Evolutionary conservation across 352 stramenopile genomes (phyloP).

Genomic region (Phytophthora palmivora): DNA sequence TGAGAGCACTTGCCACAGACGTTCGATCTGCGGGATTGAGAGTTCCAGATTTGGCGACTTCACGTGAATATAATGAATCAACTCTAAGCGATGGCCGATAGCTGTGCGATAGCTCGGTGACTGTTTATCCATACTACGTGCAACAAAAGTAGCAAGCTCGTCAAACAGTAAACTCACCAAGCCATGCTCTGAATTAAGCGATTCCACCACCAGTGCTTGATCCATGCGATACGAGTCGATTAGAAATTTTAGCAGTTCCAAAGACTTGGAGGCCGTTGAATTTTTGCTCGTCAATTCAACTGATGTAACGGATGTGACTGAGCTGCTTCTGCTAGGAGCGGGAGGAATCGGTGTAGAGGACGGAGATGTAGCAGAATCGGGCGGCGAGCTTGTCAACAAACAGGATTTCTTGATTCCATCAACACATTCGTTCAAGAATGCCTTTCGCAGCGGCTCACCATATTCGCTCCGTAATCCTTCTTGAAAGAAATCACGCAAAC

Average conservation of each 20-base stretch:
- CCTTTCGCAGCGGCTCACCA: constrained; percentile 69
- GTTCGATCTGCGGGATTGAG: constrained; percentile 75
- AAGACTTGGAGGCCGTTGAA: constrained; percentile 64
- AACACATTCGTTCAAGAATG: constrained; percentile 78
- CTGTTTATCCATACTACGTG: constrained; percentile 58
- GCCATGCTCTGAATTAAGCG: constrained; percentile 74
- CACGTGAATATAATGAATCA: constrained; percentile 89
- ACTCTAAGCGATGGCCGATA: constrained; percentile 83
- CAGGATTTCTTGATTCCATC: constrained; percentile 82
- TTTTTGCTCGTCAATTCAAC: constrained; percentile 42
- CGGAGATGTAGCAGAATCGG: constrained; percentile 24
- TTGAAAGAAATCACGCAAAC: constrained; percentile 82
- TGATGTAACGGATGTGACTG: constrained; percentile 19
- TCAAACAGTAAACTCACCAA: constrained; percentile 85
- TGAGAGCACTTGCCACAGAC: constrained; percentile 80
- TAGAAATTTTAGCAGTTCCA: constrained; percentile 89
- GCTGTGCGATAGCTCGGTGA: constrained; percentile 66
- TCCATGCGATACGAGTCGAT: constrained; percentile 85
- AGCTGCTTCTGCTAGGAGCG: constrained; percentile 25
- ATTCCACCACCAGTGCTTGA: constrained; percentile 70
- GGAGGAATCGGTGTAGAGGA: constrained; percentile 21
- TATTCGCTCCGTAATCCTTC: constrained; percentile 79
- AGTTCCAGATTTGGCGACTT: constrained; percentile 83
- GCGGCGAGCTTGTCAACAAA: constrained; percentile 35
- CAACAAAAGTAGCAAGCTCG: constrained; percentile 83